phyloP scores from a whole-genome alignment of 2,329 filamentous ascomycete genomes.

The Penicillium sp. region DNA sequence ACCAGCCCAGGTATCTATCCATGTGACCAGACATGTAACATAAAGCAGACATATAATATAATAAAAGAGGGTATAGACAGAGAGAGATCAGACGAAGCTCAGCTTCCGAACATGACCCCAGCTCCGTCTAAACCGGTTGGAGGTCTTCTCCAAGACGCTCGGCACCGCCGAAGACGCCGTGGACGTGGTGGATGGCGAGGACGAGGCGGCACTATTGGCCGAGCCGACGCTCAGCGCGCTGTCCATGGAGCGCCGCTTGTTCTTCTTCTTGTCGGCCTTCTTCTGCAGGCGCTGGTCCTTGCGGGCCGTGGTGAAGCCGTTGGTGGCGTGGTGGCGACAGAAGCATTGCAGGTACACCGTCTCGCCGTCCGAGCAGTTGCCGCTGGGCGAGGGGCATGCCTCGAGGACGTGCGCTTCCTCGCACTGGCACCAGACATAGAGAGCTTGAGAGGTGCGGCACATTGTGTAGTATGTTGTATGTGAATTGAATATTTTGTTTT shows the following conservation, averaged over 20 bases:
- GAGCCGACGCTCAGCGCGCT: constrained; percentile 4
- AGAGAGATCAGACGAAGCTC: constrained; percentile 4
- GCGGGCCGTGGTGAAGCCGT: constrained; percentile 29
- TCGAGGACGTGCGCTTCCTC: constrained; percentile 32
- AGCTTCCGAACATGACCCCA: constrained; percentile 8
- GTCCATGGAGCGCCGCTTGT: constrained; percentile 7
- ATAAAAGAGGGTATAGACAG: not conserved
- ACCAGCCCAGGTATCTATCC: not conserved
- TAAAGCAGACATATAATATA: not conserved
- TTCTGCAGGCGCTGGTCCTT: constrained; percentile 18
- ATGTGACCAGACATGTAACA: not conserved
- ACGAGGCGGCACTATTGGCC: not conserved
- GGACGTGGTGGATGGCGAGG: not conserved
- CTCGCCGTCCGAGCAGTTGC: constrained; percentile 30
- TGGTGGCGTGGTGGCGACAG: constrained; percentile 32
- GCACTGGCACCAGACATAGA: constrained; percentile 38
- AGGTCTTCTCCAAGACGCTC: constrained; percentile 1
- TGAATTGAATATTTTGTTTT: too few species aligned
- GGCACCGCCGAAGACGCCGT: not conserved
- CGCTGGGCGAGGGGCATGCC: constrained; percentile 26
- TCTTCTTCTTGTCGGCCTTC: constrained; percentile 17
- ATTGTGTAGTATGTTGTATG: constrained; percentile 18
- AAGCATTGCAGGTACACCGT: constrained; percentile 39
- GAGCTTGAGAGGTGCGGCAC: constrained; percentile 35
- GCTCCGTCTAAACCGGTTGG: not conserved